Conservation (phyloP, 768 basidiomycete species). For the Pulveroboletus sp. region DNA sequence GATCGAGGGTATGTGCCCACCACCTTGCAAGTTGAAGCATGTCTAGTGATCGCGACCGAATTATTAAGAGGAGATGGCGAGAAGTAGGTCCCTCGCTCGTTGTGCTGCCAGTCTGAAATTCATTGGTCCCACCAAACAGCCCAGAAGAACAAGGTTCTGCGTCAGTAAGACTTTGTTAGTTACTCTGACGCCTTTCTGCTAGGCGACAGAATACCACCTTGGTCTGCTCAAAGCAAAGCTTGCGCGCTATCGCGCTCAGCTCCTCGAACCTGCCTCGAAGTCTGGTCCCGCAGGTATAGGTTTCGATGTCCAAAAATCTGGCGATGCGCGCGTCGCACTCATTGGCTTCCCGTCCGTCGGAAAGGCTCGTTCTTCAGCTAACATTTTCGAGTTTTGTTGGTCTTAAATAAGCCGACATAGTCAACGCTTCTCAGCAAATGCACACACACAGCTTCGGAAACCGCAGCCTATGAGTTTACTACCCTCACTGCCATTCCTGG, state of each 20-base stretch:
- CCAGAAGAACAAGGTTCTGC: conserved; percentile 90
- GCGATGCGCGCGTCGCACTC: conserved; percentile 87
- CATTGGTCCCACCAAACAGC: conserved; percentile 41
- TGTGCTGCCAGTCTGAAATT: background rate
- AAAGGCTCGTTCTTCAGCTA: conserved; percentile 44
- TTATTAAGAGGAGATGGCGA: conserved; percentile 88
- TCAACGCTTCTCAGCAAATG: conserved; percentile 90
- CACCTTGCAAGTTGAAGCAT: background rate
- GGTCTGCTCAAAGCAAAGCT: conserved; percentile 93
- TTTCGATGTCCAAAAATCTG: conserved; percentile 85
- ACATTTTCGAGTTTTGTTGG: background rate
- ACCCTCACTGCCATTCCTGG: conserved; percentile 96
- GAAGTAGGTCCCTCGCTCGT: conserved; percentile 66
- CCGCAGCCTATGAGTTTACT: conserved; percentile 95
- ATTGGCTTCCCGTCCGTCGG: conserved; percentile 98
- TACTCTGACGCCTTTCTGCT: conserved; percentile 14
- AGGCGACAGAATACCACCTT: conserved; percentile 94
- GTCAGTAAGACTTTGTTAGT: conserved; percentile 4
- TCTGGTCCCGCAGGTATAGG: conserved; percentile 78
- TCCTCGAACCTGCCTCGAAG: conserved; percentile 89
- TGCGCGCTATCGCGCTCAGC: conserved; percentile 90
- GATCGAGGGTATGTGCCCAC: conserved; percentile 76
- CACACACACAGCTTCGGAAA: conserved; percentile 85
- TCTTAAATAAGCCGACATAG: conserved; percentile 35
- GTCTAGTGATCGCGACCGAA: conserved; percentile 10